phyloP scores from a whole-genome alignment of 768 basidiomycete genomes.

The Paxillus involutus region DNA sequence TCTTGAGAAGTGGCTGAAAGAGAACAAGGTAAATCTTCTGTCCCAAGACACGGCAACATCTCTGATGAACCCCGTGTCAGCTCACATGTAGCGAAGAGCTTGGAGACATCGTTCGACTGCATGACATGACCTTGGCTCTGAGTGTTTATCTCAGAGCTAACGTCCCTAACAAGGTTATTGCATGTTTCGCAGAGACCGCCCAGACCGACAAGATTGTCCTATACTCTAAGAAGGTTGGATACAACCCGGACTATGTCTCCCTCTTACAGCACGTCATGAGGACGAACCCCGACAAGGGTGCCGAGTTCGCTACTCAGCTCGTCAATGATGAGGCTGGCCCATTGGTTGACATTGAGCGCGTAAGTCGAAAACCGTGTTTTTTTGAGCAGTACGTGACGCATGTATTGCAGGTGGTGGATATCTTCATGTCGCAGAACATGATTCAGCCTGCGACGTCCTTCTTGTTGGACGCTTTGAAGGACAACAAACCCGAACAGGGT shows the following conservation, averaged over 20 bases:
- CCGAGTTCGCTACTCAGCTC: slow-evolving; percentile 94
- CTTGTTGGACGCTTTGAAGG: slow-evolving; percentile 95
- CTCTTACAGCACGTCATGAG: slow-evolving; percentile 96
- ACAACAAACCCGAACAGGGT: slow-evolving; percentile 96
- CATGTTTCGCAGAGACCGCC: slow-evolving; percentile 98
- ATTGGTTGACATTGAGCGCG: slow-evolving; percentile 90
- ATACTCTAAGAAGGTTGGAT: slow-evolving; percentile 96
- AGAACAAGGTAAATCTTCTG: slow-evolving; percentile 76
- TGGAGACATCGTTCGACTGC: slow-evolving; percentile 90
- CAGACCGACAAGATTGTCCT: slow-evolving; percentile 98
- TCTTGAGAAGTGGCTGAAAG: slow-evolving; percentile 98
- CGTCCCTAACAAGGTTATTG: slow-evolving; percentile 97
- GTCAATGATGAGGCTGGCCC: slow-evolving; percentile 93
- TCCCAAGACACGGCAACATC: slow-evolving; percentile 4
- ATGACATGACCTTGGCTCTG: slow-evolving; percentile 96
- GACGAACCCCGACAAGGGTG: slow-evolving; percentile 94
- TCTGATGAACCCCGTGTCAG: slow-evolving; percentile 39
- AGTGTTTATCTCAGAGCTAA: slow-evolving; percentile 98
- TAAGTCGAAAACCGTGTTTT: slow-evolving; percentile 31
- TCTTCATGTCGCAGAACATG: slow-evolving; percentile 99
- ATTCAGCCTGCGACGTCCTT: slow-evolving; percentile 99
- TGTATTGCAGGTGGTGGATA: slow-evolving; percentile 80
- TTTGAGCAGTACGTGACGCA: not conserved
- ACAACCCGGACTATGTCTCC: slow-evolving; percentile 88
- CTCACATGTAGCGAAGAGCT: slow-evolving; percentile 98